Evolutionary conservation across 192 early-diverging fungal species (phyloP).

Genomic region (Gorgonomyces haynaldii): DNA sequence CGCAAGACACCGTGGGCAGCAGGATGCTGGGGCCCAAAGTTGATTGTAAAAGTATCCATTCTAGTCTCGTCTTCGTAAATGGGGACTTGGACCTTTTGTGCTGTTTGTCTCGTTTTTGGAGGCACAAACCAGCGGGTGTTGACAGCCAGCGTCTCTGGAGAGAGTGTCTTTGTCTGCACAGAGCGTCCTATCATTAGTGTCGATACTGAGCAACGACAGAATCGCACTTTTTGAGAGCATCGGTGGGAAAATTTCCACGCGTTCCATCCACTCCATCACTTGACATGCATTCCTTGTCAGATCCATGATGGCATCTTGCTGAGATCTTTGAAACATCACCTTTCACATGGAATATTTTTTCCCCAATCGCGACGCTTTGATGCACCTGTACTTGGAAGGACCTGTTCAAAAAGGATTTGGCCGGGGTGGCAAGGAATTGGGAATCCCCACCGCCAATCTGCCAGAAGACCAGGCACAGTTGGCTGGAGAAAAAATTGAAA

Average conservation of each 20-base stretch:
- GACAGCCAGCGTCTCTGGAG: constrained; percentile 28
- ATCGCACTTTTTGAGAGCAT: too few relatives aligned
- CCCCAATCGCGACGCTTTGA: too few relatives aligned
- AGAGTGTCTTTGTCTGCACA: constrained; percentile 15
- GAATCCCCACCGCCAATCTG: constrained; percentile 96
- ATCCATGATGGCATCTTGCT: too few relatives aligned
- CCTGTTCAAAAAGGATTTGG: constrained; percentile 83
- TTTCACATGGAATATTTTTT: too few relatives aligned
- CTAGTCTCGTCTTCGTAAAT: constrained; percentile 24
- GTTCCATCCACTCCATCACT: too few relatives aligned
- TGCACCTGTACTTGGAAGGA: too few relatives aligned
- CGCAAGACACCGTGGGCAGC: constrained; percentile 95
- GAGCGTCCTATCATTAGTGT: too few relatives aligned
- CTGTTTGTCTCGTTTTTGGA: constrained; percentile 33
- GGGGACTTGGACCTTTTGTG: constrained; percentile 27
- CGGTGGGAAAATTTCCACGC: too few relatives aligned
- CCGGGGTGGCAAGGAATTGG: constrained; percentile 89
- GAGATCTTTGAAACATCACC: too few relatives aligned
- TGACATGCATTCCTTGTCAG: too few relatives aligned
- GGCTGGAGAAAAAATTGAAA: constrained; percentile 52
- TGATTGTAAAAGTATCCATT: constrained; percentile 83
- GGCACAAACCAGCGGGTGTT: constrained; percentile 43
- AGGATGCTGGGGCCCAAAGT: constrained; percentile 99
- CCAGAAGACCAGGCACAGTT: constrained; percentile 59
- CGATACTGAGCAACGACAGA: too few relatives aligned